Conservation (phyloP, 495 filamentous ascomycete genomes). For the Chaetomium fimeti region DNA sequence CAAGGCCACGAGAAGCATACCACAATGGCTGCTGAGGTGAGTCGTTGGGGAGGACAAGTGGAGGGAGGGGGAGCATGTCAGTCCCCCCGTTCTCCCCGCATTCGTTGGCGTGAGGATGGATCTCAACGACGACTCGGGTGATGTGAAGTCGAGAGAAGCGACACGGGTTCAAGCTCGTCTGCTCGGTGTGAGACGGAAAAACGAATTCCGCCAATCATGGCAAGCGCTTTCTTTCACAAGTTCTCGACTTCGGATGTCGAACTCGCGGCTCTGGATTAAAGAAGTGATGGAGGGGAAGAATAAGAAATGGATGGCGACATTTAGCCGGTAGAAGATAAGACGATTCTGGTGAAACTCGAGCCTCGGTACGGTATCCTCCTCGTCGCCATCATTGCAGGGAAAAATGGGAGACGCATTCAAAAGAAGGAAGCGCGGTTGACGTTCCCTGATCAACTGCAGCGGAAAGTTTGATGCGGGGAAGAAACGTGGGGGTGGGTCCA, state of each 20-base stretch:
- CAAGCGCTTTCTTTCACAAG: background rate
- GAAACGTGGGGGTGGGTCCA: conserved; percentile 16
- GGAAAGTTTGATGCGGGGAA: conserved; percentile 5
- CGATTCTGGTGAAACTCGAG: too few relatives aligned
- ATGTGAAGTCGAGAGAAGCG: background rate
- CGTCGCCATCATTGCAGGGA: too few relatives aligned
- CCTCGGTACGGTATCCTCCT: too few relatives aligned
- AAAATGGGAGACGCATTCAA: background rate
- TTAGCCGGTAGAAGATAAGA: conserved; percentile 8
- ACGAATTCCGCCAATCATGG: conserved; percentile 36
- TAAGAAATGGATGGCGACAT: background rate
- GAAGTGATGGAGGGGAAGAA: background rate
- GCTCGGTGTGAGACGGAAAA: conserved; percentile 28
- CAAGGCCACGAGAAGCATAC: background rate
- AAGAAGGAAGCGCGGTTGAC: background rate
- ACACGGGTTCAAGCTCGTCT: conserved; percentile 1
- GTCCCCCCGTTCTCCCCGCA: background rate
- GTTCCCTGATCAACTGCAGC: conserved; percentile 1
- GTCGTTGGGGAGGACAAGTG: background rate
- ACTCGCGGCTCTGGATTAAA: background rate
- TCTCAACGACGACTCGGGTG: background rate
- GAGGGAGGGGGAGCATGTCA: background rate
- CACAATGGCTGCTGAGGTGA: background rate
- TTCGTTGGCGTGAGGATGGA: background rate
- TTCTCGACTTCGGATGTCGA: background rate